Conservation (phyloP, 805 yeast species). For the Scheffersomyces coipomensis region DNA sequence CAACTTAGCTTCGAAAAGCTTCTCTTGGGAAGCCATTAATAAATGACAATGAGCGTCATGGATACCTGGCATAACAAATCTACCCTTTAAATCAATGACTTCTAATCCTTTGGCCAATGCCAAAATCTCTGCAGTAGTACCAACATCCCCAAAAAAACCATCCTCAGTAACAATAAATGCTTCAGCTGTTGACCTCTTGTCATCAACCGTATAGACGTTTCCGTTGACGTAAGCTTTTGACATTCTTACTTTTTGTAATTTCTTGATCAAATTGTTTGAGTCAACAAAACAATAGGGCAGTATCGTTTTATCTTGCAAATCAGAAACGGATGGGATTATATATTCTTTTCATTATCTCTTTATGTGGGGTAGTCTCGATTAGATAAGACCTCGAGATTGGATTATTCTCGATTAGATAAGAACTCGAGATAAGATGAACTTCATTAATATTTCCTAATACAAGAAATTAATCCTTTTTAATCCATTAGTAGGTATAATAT, state of each 20-base stretch:
- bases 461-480: not conserved
- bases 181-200: slow-evolving; percentile 13
- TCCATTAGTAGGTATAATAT: not conserved
- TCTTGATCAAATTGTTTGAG: not conserved
- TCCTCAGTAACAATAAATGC: slow-evolving; percentile 17
- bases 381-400: not conserved
- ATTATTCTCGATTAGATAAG: not conserved
- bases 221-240: slow-evolving; percentile 19
- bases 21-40: slow-evolving; percentile 20
- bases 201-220: slow-evolving; percentile 15
- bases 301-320: slow-evolving; percentile 1
- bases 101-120: slow-evolving; percentile 8
- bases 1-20: slow-evolving; percentile 18
- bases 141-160: slow-evolving; percentile 15
- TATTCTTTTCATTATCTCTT: not conserved
- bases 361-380: not conserved
- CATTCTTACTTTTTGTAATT: slow-evolving; percentile 8
- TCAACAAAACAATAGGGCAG: no score
- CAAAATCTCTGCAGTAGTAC: slow-evolving; percentile 13
- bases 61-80: slow-evolving; percentile 24
- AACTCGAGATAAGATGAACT: not conserved
- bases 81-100: slow-evolving; percentile 18
- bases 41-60: slow-evolving; percentile 23
- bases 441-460: not conserved
- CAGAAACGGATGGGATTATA: not conserved